Base-by-base conservation (phyloP, 805 yeast species). In the Zygotorulaspora florentina region DNA sequence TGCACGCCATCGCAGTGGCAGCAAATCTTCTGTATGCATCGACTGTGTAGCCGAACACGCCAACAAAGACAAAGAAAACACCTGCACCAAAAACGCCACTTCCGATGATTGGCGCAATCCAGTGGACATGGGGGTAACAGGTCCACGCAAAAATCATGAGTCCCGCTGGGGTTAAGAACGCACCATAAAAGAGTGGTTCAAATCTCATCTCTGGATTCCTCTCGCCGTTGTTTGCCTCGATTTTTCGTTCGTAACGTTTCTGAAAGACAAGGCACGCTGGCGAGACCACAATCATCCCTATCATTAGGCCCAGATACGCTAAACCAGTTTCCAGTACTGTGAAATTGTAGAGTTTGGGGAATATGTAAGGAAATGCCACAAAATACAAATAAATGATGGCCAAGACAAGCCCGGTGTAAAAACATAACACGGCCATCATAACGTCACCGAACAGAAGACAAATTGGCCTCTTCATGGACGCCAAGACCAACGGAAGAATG, bases 131-230 rank as follows among this genome's bases (percentile, higher is more conserved):
- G 0, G 64, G 45, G 54, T 76, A 75, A 18, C 81, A 75, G 2
- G 88, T 75, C 90, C 93, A 86, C 2, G 81, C 91, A 50, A 85
- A 70, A 77, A 89, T 85, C 70, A 85, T 83, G 43, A 86, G 66
- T 0, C 87, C 76, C 25, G 79, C 69, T 1, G 88, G 88, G 48
- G 82, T 68, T 18, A 76, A 67, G 18, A 81, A 66, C 0, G 87
- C 79, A n/a, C 90, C 93, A 47, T 79, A 61, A 59, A 80, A 78
- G 49, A 83, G 76, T 5, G 85, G 71, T 30, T 77, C 67, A 48
- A 84, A 72, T 59, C 83, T 71, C 23, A 69, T 66, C 62, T 84
- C 90, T 4, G 90, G 87, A 1, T 73, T 66, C 30, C 75, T 75
- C 25, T 48, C 59, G 23, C 81, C 82, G 30, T 71, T 67, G 54